phyloP scores from a whole-genome alignment of 345 rosid genomes.

The Anastatica hierochuntica region DNA sequence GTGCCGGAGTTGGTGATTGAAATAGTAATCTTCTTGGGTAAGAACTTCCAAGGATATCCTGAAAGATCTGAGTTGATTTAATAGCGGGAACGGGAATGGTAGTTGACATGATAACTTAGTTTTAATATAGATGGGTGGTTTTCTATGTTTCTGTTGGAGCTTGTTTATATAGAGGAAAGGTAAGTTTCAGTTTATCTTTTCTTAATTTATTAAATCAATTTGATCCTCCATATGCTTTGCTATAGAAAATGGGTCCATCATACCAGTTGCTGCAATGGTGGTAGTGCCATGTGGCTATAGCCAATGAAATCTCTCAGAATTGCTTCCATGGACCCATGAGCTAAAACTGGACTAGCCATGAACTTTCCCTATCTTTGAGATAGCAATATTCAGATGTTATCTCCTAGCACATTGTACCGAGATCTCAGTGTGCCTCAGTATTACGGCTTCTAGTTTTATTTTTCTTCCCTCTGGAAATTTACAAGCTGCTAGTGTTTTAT shows the following conservation, averaged over 20 bases:
- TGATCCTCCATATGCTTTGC: conserved; percentile 19
- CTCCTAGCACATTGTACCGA: conserved; percentile 9
- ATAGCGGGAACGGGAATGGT: conserved; percentile 2
- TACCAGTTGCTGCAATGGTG: conserved; percentile 19
- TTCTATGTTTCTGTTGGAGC: conserved; percentile 11
- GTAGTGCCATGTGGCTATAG: conserved; percentile 22
- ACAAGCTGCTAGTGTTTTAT: no score
- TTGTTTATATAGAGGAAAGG: conserved; percentile 22
- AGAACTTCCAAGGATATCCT: conserved; percentile 9
- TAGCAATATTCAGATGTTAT: conserved; percentile 2
- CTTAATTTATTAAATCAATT: not conserved
- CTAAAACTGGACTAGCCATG: conserved; percentile 24
- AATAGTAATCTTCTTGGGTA: conserved; percentile 24
- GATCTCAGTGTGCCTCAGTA: no score
- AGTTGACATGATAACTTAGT: conserved; percentile 20
- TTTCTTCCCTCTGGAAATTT: no score
- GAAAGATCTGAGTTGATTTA: conserved; percentile 15
- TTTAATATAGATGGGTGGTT: conserved; percentile 19
- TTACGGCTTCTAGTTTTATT: no score
- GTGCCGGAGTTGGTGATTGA: conserved; percentile 24
- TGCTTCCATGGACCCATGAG: conserved; percentile 29
- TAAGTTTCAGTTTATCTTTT: conserved; percentile 16
- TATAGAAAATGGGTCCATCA: conserved; percentile 17
- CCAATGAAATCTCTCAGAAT: conserved; percentile 17
- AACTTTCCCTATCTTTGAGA: conserved; percentile 7